These are phyloP conservation scores for Colletotrichum sp. DNA, from an alignment of 2,329 filamentous ascomycete genomes.

Conservation along the genomic window DNA sequence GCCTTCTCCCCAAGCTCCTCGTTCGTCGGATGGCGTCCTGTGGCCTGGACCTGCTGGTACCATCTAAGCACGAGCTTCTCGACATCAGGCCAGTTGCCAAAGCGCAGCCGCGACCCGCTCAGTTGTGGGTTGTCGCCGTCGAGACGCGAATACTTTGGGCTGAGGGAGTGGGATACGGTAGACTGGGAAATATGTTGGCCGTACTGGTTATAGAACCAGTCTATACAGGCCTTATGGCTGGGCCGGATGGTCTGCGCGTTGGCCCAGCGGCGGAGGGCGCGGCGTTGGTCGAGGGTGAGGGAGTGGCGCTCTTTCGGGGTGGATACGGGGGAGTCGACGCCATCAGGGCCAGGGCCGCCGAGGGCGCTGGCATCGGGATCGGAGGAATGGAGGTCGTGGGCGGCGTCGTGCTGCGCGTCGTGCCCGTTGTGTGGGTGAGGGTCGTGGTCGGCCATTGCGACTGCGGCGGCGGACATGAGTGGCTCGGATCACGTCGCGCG, in stretches of 20 bases:
- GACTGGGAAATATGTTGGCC: conserved; percentile 67
- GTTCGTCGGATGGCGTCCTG: conserved; percentile 64
- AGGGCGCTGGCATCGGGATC: conserved; percentile 9
- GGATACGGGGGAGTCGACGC: neutral
- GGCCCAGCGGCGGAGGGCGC: conserved; percentile 65
- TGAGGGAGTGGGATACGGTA: conserved; percentile 67
- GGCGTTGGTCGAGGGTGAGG: conserved; percentile 66
- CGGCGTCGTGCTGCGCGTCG: conserved; percentile 12
- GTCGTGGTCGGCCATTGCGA: conserved; percentile 21
- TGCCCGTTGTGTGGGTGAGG: conserved; percentile 4
- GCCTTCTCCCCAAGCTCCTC: conserved; percentile 68
- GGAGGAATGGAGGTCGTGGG: conserved; percentile 16
- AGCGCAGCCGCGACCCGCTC: conserved; percentile 66
- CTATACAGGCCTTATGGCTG: conserved; percentile 66
- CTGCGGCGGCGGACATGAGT: neutral
- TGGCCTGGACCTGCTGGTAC: conserved; percentile 57
- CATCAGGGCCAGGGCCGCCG: neutral
- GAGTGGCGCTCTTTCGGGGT: conserved; percentile 58
- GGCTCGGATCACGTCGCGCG: neutral
- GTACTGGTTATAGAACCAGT: conserved; percentile 65
- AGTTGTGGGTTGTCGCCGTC: conserved; percentile 65
- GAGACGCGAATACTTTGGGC: conserved; percentile 65
- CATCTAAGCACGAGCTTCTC: conserved; percentile 62
- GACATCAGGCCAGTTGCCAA: conserved; percentile 69
- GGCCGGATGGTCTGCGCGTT: conserved; percentile 61